These are phyloP conservation scores for Straminergon stramineum DNA, from an alignment of 225 moss, liverwort and hornwort genomes.

Conservation along the genomic window DNA sequence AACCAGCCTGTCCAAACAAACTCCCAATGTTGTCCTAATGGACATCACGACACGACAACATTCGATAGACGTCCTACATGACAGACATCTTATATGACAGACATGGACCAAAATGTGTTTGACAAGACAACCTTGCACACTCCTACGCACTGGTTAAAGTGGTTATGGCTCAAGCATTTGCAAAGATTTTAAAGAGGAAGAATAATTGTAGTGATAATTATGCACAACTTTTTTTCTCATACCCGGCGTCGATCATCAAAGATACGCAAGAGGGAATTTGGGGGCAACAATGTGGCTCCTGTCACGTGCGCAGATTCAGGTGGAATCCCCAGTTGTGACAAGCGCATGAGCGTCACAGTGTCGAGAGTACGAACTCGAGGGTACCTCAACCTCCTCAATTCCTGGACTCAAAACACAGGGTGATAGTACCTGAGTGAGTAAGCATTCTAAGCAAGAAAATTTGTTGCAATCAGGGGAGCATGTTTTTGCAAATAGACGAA, in stretches of 20 bases:
- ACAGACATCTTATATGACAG: background rate
- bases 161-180: background rate
- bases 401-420: conserved; percentile 16
- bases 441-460: background rate
- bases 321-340: conserved; percentile 63
- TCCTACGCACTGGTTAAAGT: no score
- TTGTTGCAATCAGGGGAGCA: background rate
- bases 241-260: conserved; percentile 65
- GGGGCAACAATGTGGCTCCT: conserved; percentile 72
- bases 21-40: no score
- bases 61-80: background rate
- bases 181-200: background rate
- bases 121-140: background rate
- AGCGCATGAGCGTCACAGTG: conserved; percentile 31
- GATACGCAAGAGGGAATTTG: conserved; percentile 42
- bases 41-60: no score
- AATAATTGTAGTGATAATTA: background rate
- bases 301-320: conserved; percentile 51
- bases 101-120: background rate
- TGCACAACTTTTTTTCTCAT: background rate
- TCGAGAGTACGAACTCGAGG: conserved; percentile 53
- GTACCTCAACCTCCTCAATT: conserved; percentile 54
- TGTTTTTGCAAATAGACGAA: background rate
- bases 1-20: no score
- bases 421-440: background rate